Percentiles rank a stretch among this genome's conserved stretches.
These are phyloP conservation scores for Paramecium octaurelia DNA, from an alignment of 73 alveolate genomes.

Conservation along the genomic window DNA sequence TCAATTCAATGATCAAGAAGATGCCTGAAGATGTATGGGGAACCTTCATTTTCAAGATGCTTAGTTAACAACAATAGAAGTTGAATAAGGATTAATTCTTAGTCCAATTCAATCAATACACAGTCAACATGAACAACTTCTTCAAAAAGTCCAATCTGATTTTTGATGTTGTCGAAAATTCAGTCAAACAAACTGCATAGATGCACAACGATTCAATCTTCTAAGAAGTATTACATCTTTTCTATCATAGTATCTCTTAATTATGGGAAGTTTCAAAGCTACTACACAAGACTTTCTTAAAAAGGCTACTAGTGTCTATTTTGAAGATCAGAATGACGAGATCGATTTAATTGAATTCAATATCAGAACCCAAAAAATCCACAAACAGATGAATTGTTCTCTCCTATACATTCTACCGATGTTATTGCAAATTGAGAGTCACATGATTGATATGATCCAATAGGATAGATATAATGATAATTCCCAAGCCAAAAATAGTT, in stretches of 20 bases:
- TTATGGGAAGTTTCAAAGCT: slow-evolving; percentile 45
- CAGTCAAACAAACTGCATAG: not conserved
- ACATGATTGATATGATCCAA: not conserved
- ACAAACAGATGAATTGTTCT: slow-evolving; percentile 25
- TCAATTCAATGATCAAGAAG: not conserved
- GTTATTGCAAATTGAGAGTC: not conserved
- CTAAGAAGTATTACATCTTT: not conserved
- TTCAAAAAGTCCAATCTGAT: slow-evolving; percentile 24
- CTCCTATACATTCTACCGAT: not conserved
- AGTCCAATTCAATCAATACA: slow-evolving; percentile 8
- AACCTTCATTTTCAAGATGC: slow-evolving; percentile 1
- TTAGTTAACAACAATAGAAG: not conserved
- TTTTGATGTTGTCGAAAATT: slow-evolving; percentile 15
- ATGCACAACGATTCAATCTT: slow-evolving; percentile 8
- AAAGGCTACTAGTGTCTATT: not conserved
- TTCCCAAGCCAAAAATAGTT: not conserved
- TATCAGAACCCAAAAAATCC: not conserved
- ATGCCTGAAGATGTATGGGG: slow-evolving; percentile 18
- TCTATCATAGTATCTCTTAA: not conserved
- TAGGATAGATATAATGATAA: not conserved
- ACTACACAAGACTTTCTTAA: slow-evolving; percentile 33
- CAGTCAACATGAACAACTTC: not conserved
- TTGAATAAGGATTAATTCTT: not conserved
- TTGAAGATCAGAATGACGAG: not conserved
- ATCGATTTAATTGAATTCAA: not conserved